These are phyloP conservation scores for Globisporangium splendens DNA, from an alignment of 352 stramenopile species.

Conservation along the genomic window DNA sequence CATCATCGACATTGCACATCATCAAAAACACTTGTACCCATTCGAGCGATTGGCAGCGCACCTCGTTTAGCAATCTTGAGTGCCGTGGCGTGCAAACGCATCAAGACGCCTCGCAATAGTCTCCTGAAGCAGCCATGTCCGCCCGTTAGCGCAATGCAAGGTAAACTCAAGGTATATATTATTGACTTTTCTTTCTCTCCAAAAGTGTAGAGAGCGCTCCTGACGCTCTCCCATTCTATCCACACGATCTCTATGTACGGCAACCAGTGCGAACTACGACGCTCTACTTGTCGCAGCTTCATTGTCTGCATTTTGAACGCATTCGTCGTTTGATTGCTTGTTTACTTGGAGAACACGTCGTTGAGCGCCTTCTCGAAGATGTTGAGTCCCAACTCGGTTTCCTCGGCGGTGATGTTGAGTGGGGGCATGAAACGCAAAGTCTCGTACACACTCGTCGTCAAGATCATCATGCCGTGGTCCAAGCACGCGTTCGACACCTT, in stretches of 20 bases:
- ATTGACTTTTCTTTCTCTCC: too few species aligned
- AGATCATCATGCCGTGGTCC: slow-evolving; percentile 86
- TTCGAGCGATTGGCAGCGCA: too few species aligned
- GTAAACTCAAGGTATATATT: too few species aligned
- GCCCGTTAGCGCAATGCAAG: too few species aligned
- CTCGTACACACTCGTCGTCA: slow-evolving; percentile 91
- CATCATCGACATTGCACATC: too few species aligned
- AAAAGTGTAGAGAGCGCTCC: too few species aligned
- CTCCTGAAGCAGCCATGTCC: too few species aligned
- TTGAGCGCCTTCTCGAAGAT: slow-evolving; percentile 60
- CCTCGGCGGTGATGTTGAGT: slow-evolving; percentile 83
- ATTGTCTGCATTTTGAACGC: neutral
- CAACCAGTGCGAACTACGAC: neutral
- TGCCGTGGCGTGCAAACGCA: too few species aligned
- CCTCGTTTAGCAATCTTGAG: too few species aligned
- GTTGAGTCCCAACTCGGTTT: slow-evolving; percentile 50
- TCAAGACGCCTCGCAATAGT: too few species aligned
- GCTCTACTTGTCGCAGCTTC: neutral
- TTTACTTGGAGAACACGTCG: slow-evolving; percentile 35
- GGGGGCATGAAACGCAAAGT: slow-evolving; percentile 92
- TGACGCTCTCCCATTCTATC: too few species aligned
- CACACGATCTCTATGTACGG: neutral
- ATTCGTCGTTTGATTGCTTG: neutral
- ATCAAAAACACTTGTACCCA: too few species aligned
- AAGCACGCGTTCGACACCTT: slow-evolving; percentile 82